phyloP scores from a whole-genome alignment of 2,329 filamentous ascomycete species.

The Orbilia quercus region DNA sequence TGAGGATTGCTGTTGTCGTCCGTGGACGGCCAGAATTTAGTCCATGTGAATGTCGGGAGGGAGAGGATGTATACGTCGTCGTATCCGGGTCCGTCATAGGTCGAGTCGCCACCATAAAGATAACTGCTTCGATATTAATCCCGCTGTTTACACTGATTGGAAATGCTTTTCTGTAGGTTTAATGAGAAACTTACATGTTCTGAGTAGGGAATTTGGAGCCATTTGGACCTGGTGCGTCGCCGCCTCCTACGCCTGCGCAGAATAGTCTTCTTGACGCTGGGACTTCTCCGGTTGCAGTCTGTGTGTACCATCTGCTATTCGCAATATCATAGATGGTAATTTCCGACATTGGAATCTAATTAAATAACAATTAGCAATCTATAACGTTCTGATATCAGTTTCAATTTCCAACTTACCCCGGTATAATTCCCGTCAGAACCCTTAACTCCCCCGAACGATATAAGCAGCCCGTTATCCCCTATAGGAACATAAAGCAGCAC shows the following conservation, averaged over 20 bases:
- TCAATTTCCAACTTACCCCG: constrained; percentile 6
- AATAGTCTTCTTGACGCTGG: constrained; percentile 70
- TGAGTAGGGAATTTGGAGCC: constrained; percentile 66
- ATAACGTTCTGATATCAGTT: neutral
- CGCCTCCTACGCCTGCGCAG: constrained; percentile 72
- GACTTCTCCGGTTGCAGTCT: constrained; percentile 69
- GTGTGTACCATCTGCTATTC: constrained; percentile 71
- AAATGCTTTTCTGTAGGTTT: neutral
- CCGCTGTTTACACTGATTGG: constrained; percentile 19
- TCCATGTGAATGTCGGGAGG: constrained; percentile 74
- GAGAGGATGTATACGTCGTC: constrained; percentile 73
- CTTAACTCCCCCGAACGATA: constrained; percentile 73
- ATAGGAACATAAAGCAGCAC: constrained; percentile 71
- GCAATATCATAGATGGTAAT: constrained; percentile 71
- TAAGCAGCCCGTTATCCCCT: constrained; percentile 70
- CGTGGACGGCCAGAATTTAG: constrained; percentile 68
- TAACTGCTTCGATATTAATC: constrained; percentile 65
- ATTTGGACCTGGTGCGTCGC: constrained; percentile 66
- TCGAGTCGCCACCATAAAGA: constrained; percentile 70
- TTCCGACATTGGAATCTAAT: constrained; percentile 24
- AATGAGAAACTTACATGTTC: constrained; percentile 68
- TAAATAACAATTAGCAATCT: neutral
- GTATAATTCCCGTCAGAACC: constrained; percentile 52
- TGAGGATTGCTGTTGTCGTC: constrained; percentile 64
- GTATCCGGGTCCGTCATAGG: constrained; percentile 66